phyloP scores from a whole-genome alignment of 2,329 filamentous ascomycete genomes.

The Phyllosticta capitalensis region DNA sequence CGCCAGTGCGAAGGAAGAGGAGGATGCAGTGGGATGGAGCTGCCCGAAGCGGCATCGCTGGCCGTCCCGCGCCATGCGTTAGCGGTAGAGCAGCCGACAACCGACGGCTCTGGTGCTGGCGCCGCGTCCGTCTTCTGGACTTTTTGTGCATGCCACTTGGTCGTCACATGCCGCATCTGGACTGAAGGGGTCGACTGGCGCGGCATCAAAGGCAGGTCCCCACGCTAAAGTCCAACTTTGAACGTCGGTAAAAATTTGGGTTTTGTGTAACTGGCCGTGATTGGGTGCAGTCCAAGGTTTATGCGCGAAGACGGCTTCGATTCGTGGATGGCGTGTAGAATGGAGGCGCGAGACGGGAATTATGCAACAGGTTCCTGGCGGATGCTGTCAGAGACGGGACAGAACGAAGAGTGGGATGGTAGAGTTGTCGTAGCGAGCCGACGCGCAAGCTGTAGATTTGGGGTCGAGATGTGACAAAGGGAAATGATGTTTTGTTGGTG shows the following conservation, averaged over 20 bases:
- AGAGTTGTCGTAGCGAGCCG: not conserved
- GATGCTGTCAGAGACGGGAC: not conserved
- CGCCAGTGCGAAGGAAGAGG: not conserved
- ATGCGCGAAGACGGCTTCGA: not conserved
- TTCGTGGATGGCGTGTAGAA: not conserved
- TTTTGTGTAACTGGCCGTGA: conserved; percentile 8
- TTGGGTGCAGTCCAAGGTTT: not conserved
- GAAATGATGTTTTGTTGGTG: not conserved
- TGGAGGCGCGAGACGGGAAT: conserved; percentile 2
- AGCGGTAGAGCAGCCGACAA: too few species aligned
- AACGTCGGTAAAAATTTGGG: conserved; percentile 8
- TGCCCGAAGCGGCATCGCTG: not conserved
- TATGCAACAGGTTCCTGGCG: not conserved
- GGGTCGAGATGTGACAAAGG: not conserved
- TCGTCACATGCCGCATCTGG: not conserved
- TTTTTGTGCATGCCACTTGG: not conserved
- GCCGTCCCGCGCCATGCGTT: not conserved
- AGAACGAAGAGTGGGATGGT: not conserved
- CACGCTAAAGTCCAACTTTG: conserved; percentile 1
- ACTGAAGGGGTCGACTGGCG: not conserved
- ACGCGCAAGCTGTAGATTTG: not conserved
- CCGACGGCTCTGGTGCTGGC: too few species aligned
- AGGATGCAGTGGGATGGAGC: not conserved
- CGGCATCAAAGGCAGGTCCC: not conserved
- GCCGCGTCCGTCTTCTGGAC: too few species aligned